Conservation (phyloP, 306 rosid species). For the Nissolia schottii region DNA sequence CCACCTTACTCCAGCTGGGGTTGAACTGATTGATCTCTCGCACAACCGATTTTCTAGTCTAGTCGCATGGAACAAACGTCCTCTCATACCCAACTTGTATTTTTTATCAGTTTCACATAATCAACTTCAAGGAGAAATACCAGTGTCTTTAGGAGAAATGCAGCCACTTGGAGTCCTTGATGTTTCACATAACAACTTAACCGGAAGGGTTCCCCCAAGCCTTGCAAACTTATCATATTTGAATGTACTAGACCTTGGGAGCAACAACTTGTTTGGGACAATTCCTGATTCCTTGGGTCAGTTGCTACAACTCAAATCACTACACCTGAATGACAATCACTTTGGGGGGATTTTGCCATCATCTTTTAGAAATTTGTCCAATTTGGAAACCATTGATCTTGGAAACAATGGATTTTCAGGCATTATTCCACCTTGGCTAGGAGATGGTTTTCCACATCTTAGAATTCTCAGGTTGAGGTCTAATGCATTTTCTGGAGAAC, state of each 20-base stretch:
- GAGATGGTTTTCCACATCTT: constrained; percentile 16
- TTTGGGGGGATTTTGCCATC: constrained; percentile 35
- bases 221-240: constrained; percentile 30
- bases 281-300: constrained; percentile 35
- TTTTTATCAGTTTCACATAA: constrained; percentile 39
- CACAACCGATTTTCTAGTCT: constrained; percentile 38
- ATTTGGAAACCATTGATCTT: constrained; percentile 39
- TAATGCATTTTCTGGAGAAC: constrained; percentile 37
- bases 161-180: constrained; percentile 2
- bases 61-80: constrained; percentile 26
- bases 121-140: constrained; percentile 36
- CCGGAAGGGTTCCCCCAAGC: constrained; percentile 32
- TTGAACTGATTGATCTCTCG: constrained; percentile 33
- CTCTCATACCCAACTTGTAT: background rate
- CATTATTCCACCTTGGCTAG: constrained; percentile 35
- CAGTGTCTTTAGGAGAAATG: constrained; percentile 25
- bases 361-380: constrained; percentile 31
- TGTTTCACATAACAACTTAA: constrained; percentile 39
- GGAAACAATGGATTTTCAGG: constrained; percentile 33
- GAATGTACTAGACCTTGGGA: constrained; percentile 31
- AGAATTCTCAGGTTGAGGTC: constrained; percentile 38
- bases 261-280: constrained; percentile 26
- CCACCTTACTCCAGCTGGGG: background rate
- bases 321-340: constrained; percentile 32
- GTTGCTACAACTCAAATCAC: constrained; percentile 16